Base-by-base conservation (phyloP, 768 basidiomycete species). In the Botryobasidium botryosum region DNA sequence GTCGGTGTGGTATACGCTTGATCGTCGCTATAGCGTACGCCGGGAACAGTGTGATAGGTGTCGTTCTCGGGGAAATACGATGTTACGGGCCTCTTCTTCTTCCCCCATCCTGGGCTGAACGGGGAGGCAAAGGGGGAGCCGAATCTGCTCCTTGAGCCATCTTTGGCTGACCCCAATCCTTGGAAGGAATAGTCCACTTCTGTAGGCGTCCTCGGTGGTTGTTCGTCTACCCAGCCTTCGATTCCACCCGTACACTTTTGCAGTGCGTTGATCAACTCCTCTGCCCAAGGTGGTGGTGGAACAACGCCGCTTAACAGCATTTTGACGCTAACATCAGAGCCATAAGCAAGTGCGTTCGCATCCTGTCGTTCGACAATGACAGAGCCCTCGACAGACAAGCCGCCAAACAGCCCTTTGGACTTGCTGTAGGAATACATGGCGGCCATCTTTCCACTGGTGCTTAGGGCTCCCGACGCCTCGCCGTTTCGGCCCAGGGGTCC, bases 401-500 rank as follows among this genome's bases (percentile, higher is more conserved):
- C 92, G 25, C 92, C 91, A 49, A 94, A 96, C 3, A 96, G 70
- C 18, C 92, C 92, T 44, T 83, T 75, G 1, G 90, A 90, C 59
- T 91, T 92, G 6, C 79, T 82, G 56, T 88, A 88, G 56, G 79
- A 83, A 60, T 87, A 86, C 88, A 97, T 94, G 28, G 90, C 88
- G 4, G 92, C 85, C 4, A 94, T 64, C 56, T 78, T 84, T 37
- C 91, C 91, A 40, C 74, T 81, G 1, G 82, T 70, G 55, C 76
- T 94, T 36, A 97, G 51, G 0, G 85, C 68, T 15, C 87, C 90
- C 2, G 68, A 68, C 3, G 88, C 92, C 64, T 97, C 92, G 23
- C 65, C 44, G 15, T 39, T 52, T 32, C 51, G 23, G 44, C 21
- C 56, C 3, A 44, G 7, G 37, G 45, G 44, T 13, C 47, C 29